phyloP scores from a whole-genome alignment of 257 asterid genomes.

The Fraxinus cuspidata region DNA sequence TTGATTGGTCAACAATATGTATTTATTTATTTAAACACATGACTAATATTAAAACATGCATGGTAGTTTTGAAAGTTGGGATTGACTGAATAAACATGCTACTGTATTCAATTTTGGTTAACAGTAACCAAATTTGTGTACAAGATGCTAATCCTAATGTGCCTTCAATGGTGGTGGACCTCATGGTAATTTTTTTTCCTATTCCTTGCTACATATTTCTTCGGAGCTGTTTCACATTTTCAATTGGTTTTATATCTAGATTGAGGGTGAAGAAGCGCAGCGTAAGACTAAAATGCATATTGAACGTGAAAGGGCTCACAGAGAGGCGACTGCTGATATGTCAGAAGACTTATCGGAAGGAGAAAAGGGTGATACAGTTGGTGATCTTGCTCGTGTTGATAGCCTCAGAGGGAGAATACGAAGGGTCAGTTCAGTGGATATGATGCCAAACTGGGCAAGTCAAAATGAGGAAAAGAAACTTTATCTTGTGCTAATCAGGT shows the following conservation, averaged over 20 bases:
- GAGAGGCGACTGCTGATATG: slow-evolving; percentile 74
- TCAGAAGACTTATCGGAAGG: slow-evolving; percentile 78
- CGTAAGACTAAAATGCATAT: slow-evolving; percentile 44
- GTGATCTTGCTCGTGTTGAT: slow-evolving; percentile 45
- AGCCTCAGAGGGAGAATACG: slow-evolving; percentile 44
- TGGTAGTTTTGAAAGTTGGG: slow-evolving; percentile 5
- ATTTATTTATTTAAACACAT: neutral
- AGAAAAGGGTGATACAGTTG: slow-evolving; percentile 60
- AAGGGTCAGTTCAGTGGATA: slow-evolving; percentile 54
- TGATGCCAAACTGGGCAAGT: slow-evolving; percentile 51
- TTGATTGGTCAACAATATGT: neutral
- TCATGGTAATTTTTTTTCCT: slow-evolving; percentile 3
- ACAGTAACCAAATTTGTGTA: neutral
- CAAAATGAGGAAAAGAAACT: slow-evolving; percentile 54
- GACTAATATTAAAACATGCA: neutral
- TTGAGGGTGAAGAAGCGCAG: slow-evolving; percentile 65
- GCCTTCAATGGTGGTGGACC: neutral
- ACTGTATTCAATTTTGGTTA: neutral
- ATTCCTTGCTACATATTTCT: neutral
- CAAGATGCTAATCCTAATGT: slow-evolving; percentile 18
- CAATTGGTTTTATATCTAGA: slow-evolving; percentile 38
- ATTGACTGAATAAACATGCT: neutral
- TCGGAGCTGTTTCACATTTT: slow-evolving; percentile 9
- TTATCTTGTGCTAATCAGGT: slow-evolving; percentile 73
- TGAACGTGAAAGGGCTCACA: slow-evolving; percentile 68